Percentiles rank a stretch among this genome's conserved stretches.
Evolutionary conservation across 306 rosid species (phyloP).

Genomic region (Castanopsis chinensis): DNA sequence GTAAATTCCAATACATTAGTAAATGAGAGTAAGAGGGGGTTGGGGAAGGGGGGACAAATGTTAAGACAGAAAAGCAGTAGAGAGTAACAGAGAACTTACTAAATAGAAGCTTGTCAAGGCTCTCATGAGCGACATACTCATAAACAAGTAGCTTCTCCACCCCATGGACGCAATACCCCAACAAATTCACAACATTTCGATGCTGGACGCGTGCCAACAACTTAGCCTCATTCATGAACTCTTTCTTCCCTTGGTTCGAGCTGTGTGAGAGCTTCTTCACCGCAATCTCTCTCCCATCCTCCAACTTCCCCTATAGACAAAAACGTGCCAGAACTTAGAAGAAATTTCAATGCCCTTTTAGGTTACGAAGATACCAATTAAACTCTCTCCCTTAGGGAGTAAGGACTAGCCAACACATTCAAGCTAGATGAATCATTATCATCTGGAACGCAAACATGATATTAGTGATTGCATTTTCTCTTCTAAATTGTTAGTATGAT

Average conservation of each 20-base stretch:
- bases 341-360: not conserved
- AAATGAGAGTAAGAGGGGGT: not conserved
- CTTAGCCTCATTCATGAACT: slow-evolving; percentile 85
- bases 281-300: slow-evolving; percentile 86
- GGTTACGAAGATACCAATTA: not conserved
- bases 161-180: slow-evolving; percentile 82
- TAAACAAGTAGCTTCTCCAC: slow-evolving; percentile 83
- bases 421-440: not conserved
- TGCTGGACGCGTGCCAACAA: slow-evolving; percentile 93
- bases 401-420: not conserved
- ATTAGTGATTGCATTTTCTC: not conserved
- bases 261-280: slow-evolving; percentile 78
- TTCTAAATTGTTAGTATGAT: not conserved
- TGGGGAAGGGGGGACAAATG: not conserved
- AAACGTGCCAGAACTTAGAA: slow-evolving; percentile 10
- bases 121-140: slow-evolving; percentile 79
- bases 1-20: not conserved
- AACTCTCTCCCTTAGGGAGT: not conserved
- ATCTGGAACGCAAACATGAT: not conserved
- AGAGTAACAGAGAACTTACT: slow-evolving; percentile 51
- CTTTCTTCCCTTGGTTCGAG: slow-evolving; percentile 85
- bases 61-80: not conserved
- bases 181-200: slow-evolving; percentile 82
- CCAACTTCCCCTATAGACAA: slow-evolving; percentile 62
- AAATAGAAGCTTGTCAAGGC: slow-evolving; percentile 90